phyloP scores from a whole-genome alignment of 176 grass and related monocot species.

The Alopecurus myosuroides region DNA sequence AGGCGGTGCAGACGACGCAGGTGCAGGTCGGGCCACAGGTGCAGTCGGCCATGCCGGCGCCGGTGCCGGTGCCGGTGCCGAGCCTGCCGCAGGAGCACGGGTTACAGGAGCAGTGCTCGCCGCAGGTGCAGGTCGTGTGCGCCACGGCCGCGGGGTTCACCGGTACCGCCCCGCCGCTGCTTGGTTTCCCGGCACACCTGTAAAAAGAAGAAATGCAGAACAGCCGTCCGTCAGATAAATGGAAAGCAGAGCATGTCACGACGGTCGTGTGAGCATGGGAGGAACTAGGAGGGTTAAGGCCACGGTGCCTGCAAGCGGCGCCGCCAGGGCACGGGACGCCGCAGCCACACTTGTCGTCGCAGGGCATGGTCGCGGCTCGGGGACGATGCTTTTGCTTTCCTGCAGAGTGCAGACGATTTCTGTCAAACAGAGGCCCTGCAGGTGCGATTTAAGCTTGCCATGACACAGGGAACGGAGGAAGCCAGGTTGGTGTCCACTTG shows the following conservation, averaged over 20 bases:
- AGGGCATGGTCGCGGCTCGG: not conserved
- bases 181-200: not conserved
- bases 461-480: not conserved
- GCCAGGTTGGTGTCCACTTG: not conserved
- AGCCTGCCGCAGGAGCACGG: not conserved
- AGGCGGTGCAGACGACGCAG: not conserved
- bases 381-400: not conserved
- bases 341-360: constrained; percentile 3
- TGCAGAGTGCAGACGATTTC: not conserved
- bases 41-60: constrained; percentile 2
- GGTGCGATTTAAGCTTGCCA: not conserved
- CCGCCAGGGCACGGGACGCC: not conserved
- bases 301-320: not conserved
- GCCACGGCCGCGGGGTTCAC: not conserved
- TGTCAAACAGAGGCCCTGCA: not conserved
- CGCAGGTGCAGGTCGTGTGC: constrained; percentile 1
- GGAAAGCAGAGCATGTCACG: not conserved
- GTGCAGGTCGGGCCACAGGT: constrained; percentile 3
- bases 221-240: not conserved
- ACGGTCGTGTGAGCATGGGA: not conserved
- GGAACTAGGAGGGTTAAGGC: not conserved
- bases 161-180: not conserved
- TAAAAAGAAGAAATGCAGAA: not conserved
- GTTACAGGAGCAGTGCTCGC: constrained; percentile 14
- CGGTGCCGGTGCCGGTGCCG: not conserved